Conservation (phyloP, 2,329 filamentous ascomycete species). For the Cytospora schulzeri region DNA sequence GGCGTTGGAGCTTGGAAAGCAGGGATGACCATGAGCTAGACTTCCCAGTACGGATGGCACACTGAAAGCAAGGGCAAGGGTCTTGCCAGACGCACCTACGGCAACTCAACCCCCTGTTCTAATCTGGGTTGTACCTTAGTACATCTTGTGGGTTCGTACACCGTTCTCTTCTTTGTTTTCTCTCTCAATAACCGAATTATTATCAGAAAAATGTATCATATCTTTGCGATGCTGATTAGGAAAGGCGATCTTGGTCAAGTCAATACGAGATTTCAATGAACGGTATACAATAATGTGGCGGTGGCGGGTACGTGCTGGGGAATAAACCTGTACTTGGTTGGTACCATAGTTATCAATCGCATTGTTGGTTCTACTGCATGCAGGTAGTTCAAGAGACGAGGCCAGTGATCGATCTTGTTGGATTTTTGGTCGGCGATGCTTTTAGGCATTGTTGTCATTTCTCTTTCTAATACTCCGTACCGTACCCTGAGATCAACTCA, state of each 20-base stretch:
- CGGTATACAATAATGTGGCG: too few species aligned
- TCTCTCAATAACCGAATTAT: not conserved
- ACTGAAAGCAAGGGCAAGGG: not conserved
- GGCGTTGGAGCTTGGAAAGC: not conserved
- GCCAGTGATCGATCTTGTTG: too few species aligned
- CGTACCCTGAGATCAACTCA: too few species aligned
- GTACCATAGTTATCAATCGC: too few species aligned
- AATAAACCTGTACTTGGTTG: too few species aligned
- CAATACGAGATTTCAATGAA: not conserved
- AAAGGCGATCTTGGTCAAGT: not conserved
- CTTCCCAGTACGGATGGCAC: not conserved
- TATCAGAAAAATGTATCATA: too few species aligned
- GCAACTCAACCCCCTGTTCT: not conserved
- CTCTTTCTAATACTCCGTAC: too few species aligned
- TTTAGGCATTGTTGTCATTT: too few species aligned
- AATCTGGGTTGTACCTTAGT: not conserved
- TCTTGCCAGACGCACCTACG: not conserved
- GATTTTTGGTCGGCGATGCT: too few species aligned
- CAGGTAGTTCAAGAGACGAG: too few species aligned
- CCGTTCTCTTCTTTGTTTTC: not conserved
- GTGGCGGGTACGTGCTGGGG: too few species aligned
- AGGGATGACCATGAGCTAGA: not conserved
- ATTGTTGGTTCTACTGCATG: too few species aligned
- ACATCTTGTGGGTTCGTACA: not conserved
- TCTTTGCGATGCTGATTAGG: not conserved